phyloP scores from a whole-genome alignment of 164 flowering plant genomes.

The Vitis cinerea region DNA sequence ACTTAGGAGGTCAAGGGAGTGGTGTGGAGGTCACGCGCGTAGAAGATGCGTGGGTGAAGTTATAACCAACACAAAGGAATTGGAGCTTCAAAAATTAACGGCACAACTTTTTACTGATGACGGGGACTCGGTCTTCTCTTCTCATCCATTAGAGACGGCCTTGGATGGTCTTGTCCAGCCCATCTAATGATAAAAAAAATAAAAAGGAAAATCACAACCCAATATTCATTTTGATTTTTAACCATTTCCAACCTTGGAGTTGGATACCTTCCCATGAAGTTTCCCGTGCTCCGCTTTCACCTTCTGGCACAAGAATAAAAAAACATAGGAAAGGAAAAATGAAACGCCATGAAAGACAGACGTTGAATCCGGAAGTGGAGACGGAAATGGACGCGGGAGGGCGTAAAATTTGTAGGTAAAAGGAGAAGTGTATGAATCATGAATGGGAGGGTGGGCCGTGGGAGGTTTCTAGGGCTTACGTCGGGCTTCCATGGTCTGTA shows the following conservation, averaged over 20 bases:
- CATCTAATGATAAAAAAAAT: background rate
- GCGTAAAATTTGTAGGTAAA: no score
- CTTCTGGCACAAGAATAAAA: no score
- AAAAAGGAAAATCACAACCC: background rate
- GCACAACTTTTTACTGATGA: background rate
- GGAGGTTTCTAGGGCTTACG: background rate
- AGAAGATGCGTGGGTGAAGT: background rate
- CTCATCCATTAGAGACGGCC: background rate
- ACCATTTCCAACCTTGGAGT: no score
- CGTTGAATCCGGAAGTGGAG: no score
- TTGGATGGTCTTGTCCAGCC: background rate
- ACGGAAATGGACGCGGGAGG: no score
- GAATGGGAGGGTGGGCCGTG: no score
- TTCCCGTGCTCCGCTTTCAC: no score
- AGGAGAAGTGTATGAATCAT: background rate
- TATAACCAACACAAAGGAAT: background rate
- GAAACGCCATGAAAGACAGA: no score
- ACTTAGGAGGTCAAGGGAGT: no score
- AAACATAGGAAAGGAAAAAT: no score
- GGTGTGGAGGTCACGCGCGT: background rate
- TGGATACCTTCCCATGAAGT: no score
- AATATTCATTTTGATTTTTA: no score
- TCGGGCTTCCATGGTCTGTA: background rate
- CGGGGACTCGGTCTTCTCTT: background rate
- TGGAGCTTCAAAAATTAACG: background rate